Evolutionary conservation across 148 eudicot genomes (phyloP).

Genomic region (Tetragonia tetragonoides): DNA sequence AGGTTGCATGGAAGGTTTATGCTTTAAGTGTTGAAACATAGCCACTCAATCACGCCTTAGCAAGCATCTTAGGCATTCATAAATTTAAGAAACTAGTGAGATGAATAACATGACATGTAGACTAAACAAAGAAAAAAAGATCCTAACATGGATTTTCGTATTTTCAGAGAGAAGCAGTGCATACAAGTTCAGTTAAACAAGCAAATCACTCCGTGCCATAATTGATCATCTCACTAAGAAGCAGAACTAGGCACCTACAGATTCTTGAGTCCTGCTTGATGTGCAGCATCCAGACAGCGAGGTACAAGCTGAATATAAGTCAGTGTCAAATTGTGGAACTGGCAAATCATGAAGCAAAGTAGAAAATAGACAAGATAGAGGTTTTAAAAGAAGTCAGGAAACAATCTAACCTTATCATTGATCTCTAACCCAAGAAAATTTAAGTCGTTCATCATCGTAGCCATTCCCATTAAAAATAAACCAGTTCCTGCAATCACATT

Average conservation of each 20-base stretch:
- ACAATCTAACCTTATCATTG: slow-evolving; percentile 60
- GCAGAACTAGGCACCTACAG: slow-evolving; percentile 38
- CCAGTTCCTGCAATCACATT: slow-evolving; percentile 66
- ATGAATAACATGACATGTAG: too few relatives aligned
- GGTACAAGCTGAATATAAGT: slow-evolving; percentile 59
- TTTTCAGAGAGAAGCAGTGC: too few relatives aligned
- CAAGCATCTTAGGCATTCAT: too few relatives aligned
- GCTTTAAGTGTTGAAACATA: too few relatives aligned
- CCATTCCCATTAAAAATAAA: slow-evolving; percentile 69
- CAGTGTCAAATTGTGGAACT: slow-evolving; percentile 1
- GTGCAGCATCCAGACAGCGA: slow-evolving; percentile 46
- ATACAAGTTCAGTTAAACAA: too few relatives aligned
- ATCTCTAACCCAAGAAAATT: slow-evolving; percentile 87
- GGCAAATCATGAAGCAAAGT: slow-evolving; percentile 13
- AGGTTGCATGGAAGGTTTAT: too few relatives aligned
- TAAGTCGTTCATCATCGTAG: slow-evolving; percentile 47
- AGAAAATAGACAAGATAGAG: not conserved
- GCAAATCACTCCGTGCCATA: not conserved
- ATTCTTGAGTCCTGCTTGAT: slow-evolving; percentile 46
- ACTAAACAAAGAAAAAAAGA: too few relatives aligned
- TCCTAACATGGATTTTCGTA: too few relatives aligned
- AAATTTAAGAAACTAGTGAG: too few relatives aligned
- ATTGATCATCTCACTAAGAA: slow-evolving; percentile 9
- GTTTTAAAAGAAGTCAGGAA: not conserved
- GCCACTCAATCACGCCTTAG: too few relatives aligned